Evolutionary conservation across 1,284 basidiomycete genomes (phyloP), one percentile per base, ranked within the genome.

Genomic region (Leccinum brunneo-olivaceum): DNA sequence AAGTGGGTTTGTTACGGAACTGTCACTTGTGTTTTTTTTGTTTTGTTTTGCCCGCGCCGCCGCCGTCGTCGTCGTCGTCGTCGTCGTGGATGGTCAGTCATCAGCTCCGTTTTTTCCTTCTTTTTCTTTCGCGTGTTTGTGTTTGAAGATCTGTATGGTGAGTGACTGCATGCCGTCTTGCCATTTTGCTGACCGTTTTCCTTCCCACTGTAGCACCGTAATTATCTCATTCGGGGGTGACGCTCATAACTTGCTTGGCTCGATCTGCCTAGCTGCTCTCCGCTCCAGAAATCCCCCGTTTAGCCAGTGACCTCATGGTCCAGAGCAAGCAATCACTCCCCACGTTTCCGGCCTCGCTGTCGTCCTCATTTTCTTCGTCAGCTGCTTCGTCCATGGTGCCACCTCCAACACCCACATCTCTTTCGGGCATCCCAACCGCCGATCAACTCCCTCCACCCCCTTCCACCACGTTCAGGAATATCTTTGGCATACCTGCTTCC

Each of bases 361-460:
- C 66, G 27, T 68, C 72, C 60, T 71, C 69, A 50, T 65, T 70
- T 53, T 60, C 65, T 48, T 66, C 70, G 52, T 64, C 68, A 51
- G 60, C 62, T 46, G 61, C 60, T 48, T 64, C 69, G 47, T 63
- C 67, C 48, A 65, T 63, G 52, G 62, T 64, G 56, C 55, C 59
- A 50, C 66, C 63, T 60, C 64, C 63, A 54, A 61, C 63, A 43
- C 54, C 61, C 41, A 55, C 61, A 40, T 63, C 65, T 45, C 65
- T 61, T 58, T 69, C 68, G 54, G 69, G 69, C 64, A 63, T 66
- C 57, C 53, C 53, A 49, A 49, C 60, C 44, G 60, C 64, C 57
- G 72, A 74, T 74, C 71, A 66, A 49, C 61, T 62, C 44, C 43
- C 60, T 52, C 57, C 63, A 43, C 49, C 58, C 43, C 47, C 57